Conservation (phyloP, 2,329 filamentous ascomycete species). For the Iodosphaeria phyllophila region DNA sequence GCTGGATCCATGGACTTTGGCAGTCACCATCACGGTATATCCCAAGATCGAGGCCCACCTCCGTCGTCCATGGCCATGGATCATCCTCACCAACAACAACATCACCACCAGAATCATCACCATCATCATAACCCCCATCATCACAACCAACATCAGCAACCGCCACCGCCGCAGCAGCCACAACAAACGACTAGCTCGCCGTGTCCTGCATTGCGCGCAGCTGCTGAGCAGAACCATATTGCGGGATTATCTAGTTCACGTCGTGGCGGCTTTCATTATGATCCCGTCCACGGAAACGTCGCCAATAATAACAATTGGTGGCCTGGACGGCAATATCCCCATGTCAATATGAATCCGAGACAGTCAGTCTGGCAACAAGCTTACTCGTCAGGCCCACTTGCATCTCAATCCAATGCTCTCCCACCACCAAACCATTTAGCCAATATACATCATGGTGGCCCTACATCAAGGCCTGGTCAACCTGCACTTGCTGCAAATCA, state of each 20-base stretch:
- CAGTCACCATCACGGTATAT: too few species aligned
- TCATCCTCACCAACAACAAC: too few species aligned
- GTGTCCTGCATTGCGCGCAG: slow-evolving; percentile 12
- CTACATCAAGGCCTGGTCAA: not conserved
- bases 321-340: slow-evolving; percentile 1
- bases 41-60: too few species aligned
- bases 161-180: too few species aligned
- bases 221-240: slow-evolving; percentile 9
- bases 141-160: too few species aligned
- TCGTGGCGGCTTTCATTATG: slow-evolving; percentile 7
- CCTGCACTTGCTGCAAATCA: not conserved
- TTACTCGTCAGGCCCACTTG: slow-evolving; percentile 2
- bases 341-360: slow-evolving; percentile 1
- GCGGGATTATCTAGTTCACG: slow-evolving; percentile 5
- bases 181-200: slow-evolving; percentile 7
- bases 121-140: too few species aligned
- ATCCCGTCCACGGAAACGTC: slow-evolving; percentile 7
- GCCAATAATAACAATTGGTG: slow-evolving; percentile 2
- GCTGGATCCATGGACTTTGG: too few species aligned
- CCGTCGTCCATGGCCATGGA: too few species aligned
- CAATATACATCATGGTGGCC: not conserved
- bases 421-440: slow-evolving; percentile 1
- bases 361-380: not conserved
- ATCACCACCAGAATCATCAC: too few species aligned
- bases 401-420: slow-evolving; percentile 1